A percentile compares a stretch with the other conserved stretches of the same genome.
Conservation (phyloP, 208 protist genomes). For the Leishmania turanica region DNA sequence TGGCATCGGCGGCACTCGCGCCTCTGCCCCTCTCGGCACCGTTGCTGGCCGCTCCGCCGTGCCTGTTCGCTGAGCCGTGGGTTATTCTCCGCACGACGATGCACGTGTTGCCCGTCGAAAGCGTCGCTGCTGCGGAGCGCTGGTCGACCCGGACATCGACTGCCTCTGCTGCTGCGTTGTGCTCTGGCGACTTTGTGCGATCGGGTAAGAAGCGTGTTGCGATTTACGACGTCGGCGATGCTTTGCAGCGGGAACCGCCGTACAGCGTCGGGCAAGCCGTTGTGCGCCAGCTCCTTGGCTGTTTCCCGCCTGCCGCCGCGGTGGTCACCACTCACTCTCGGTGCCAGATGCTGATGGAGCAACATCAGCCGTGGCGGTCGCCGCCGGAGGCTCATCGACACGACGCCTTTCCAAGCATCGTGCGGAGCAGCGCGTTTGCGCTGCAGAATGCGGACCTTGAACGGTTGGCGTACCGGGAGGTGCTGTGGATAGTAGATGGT, state of each 20-base stretch:
- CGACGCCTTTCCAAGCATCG: conserved; percentile 16
- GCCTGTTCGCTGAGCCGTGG: conserved; percentile 17
- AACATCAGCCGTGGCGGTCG: conserved; percentile 18
- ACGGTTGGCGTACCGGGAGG: conserved; percentile 18
- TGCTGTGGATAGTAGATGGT: conserved; percentile 13
- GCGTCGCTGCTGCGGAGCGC: background rate
- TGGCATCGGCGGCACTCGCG: background rate
- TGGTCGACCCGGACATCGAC: background rate
- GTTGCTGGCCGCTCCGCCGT: conserved; percentile 11
- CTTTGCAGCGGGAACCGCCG: background rate
- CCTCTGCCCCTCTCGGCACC: background rate
- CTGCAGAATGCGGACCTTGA: conserved; percentile 17
- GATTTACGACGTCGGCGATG: background rate
- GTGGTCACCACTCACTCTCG: background rate
- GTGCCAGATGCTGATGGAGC: background rate
- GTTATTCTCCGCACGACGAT: conserved; percentile 20
- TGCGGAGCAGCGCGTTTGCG: conserved; percentile 28
- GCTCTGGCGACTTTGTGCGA: too few species aligned
- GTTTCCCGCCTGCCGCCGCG: background rate
- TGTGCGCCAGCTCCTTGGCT: conserved; percentile 13
- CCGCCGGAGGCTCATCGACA: conserved; percentile 16
- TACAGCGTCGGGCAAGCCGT: background rate
- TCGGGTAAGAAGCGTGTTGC: background rate
- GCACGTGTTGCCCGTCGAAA: conserved; percentile 4
- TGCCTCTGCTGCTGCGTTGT: background rate